Conservation (phyloP, 805 yeast species). For the Candida broadrunensis region DNA sequence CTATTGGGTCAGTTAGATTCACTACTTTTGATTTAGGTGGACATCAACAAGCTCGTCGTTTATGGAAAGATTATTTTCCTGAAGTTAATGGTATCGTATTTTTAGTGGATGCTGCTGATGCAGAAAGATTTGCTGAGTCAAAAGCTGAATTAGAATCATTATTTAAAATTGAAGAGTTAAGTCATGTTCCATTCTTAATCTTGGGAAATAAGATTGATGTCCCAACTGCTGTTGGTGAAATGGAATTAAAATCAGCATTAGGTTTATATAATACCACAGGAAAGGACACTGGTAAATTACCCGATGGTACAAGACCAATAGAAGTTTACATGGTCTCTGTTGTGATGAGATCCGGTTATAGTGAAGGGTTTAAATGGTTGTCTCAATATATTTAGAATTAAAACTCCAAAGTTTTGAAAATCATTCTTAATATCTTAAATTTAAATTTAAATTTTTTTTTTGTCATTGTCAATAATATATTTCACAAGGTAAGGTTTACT, state of each 20-base stretch:
- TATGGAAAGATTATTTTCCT: conserved; percentile 99
- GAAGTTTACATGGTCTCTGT: conserved; percentile 98
- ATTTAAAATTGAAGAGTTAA: conserved; percentile 87
- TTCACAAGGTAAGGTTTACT: no score
- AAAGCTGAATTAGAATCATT: conserved; percentile 92
- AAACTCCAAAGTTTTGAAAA: no score
- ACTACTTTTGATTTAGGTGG: conserved; percentile 99
- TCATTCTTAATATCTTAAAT: no score
- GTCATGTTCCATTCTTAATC: conserved; percentile 85
- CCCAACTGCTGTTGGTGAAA: conserved; percentile 91
- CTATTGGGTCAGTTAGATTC: conserved; percentile 94
- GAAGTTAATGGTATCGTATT: conserved; percentile 98
- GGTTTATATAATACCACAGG: conserved; percentile 87
- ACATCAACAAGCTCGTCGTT: conserved; percentile 96
- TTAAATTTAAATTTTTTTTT: no score
- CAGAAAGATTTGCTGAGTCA: conserved; percentile 92
- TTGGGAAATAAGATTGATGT: conserved; percentile 97
- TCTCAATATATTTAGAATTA: conserved; percentile 89
- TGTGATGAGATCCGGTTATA: conserved; percentile 98
- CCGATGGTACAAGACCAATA: conserved; percentile 80
- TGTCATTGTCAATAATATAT: no score
- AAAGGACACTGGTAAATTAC: conserved; percentile 62
- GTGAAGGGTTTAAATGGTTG: conserved; percentile 98
- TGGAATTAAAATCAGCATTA: conserved; percentile 85
- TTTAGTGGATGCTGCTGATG: conserved; percentile 95